Evolutionary conservation across 208 protist species (phyloP).

Genomic region (Acanthamoeba sp.): DNA sequence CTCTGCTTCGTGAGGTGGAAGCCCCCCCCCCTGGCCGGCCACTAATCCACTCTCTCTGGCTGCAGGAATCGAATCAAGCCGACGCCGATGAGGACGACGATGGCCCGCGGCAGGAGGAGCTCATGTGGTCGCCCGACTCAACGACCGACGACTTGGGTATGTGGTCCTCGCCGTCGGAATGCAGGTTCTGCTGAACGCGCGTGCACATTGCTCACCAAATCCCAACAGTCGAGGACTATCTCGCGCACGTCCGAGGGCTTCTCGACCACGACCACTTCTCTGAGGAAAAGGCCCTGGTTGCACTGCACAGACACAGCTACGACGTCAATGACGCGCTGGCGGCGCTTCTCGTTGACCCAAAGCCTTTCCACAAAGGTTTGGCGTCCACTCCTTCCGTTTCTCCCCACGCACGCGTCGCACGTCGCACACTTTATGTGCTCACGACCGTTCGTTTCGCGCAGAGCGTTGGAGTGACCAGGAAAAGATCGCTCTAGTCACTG

Average conservation of each 20-base stretch:
- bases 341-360: not conserved
- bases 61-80: not conserved
- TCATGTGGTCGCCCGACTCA: slow-evolving; percentile 30
- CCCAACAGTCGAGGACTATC: slow-evolving; percentile 5
- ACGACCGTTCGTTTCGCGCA: not conserved
- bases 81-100: not conserved
- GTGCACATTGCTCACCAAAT: not conserved
- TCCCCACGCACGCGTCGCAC: too few species aligned
- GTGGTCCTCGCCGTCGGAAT: too few species aligned
- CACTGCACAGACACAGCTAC: slow-evolving; percentile 5
- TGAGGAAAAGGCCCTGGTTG: slow-evolving; percentile 19
- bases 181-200: too few species aligned
- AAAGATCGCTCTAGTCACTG: not conserved
- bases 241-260: not conserved
- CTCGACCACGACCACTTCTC: not conserved
- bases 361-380: slow-evolving; percentile 50
- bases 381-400: too few species aligned
- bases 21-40: too few species aligned
- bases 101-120: slow-evolving; percentile 23
- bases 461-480: slow-evolving; percentile 9
- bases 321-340: not conserved
- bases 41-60: not conserved
- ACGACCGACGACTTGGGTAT: not conserved
- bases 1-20: not conserved
- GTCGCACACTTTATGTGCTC: too few species aligned